These are phyloP conservation scores for Crassisporium funariophilum DNA, from an alignment of 768 basidiomycete genomes.

Conservation along the genomic window DNA sequence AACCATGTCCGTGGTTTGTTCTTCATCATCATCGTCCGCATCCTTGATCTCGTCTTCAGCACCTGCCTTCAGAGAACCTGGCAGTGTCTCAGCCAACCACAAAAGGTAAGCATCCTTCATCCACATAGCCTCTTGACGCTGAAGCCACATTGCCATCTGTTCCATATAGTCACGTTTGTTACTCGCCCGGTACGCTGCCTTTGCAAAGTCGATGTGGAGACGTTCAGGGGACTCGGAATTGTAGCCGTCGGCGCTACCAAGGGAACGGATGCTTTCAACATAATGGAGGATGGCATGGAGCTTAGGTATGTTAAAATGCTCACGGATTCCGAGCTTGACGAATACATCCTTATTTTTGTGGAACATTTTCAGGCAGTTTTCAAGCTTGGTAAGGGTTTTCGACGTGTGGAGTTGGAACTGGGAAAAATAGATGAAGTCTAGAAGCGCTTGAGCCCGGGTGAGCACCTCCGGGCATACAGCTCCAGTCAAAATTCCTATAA, in stretches of 20 bases:
- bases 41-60: neutral
- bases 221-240: constrained; percentile 38
- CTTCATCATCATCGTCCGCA: neutral
- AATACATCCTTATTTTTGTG: constrained; percentile 35
- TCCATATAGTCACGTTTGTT: constrained; percentile 30
- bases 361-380: constrained; percentile 17
- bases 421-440: constrained; percentile 29
- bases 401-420: constrained; percentile 14
- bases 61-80: neutral
- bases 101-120: neutral
- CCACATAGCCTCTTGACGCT: constrained; percentile 34
- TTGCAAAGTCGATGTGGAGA: constrained; percentile 47
- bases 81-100: too few species aligned
- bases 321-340: constrained; percentile 21
- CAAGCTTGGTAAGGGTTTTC: constrained; percentile 2
- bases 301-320: constrained; percentile 43
- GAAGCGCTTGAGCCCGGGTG: constrained; percentile 20
- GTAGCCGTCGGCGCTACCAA: constrained; percentile 33
- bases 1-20: too few species aligned
- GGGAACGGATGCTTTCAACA: constrained; percentile 23
- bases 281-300: constrained; percentile 37
- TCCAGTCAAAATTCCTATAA: constrained; percentile 32
- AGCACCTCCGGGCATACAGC: constrained; percentile 19
- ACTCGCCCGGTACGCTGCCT: constrained; percentile 30
- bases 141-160: constrained; percentile 44